Conservation (phyloP, 1,139 yeast genomes). For the Groenewaldozyma auringiensis region DNA sequence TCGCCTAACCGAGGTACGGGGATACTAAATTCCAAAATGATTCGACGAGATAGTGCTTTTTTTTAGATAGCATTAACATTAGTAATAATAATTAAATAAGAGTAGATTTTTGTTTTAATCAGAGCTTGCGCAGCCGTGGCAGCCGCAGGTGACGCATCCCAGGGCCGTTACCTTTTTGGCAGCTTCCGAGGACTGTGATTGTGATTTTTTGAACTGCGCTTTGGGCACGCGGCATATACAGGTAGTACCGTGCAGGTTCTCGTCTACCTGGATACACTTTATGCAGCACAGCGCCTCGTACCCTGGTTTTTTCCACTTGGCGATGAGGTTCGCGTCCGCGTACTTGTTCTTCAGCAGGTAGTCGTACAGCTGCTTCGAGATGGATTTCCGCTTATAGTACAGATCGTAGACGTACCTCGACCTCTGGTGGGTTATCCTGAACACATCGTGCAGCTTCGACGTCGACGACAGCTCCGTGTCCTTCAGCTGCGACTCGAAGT, state of each 20-base stretch:
- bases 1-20: neutral
- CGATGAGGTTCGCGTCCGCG: slow-evolving; percentile 64
- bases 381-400: slow-evolving; percentile 61
- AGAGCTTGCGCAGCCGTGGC: slow-evolving; percentile 80
- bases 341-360: slow-evolving; percentile 66
- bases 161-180: slow-evolving; percentile 22
- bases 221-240: slow-evolving; percentile 87
- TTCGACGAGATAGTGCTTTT: slow-evolving; percentile 11
- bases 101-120: slow-evolving; percentile 36
- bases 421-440: slow-evolving; percentile 63
- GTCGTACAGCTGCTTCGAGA: slow-evolving; percentile 61
- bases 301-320: slow-evolving; percentile 89
- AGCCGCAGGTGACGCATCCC: slow-evolving; percentile 82
- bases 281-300: slow-evolving; percentile 83
- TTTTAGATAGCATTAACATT: slow-evolving; percentile 4
- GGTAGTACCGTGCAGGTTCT: slow-evolving; percentile 56
- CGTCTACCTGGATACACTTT: slow-evolving; percentile 62
- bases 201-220: slow-evolving; percentile 31
- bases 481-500: slow-evolving; percentile 53
- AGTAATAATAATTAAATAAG: slow-evolving; percentile 2
- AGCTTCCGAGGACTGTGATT: slow-evolving; percentile 13
- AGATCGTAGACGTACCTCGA: slow-evolving; percentile 70
- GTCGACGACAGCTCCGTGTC: slow-evolving; percentile 30
- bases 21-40: neutral
- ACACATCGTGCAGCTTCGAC: slow-evolving; percentile 58